Base-by-base conservation (phyloP, 2,329 filamentous ascomycete species). In the Coleophoma eucalyptorum region DNA sequence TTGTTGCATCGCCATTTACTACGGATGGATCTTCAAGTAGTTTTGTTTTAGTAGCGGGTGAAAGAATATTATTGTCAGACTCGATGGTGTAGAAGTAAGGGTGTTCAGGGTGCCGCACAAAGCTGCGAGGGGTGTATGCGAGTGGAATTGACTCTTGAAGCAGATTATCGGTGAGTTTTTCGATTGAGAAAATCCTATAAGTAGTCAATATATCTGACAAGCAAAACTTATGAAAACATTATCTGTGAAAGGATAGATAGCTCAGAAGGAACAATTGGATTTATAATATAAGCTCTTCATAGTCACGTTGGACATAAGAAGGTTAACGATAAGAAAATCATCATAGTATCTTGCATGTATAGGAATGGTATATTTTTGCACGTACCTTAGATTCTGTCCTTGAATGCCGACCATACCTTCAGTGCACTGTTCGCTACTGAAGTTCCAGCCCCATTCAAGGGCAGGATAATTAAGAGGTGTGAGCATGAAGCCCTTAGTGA, bases 181-280 rank as follows among this genome's bases (percentile, higher is more conserved):
- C 89, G 54, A 96, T 87, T 0, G 89, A 89, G 67, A 97, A 97
- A 54, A 97, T 97, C 61, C 92, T 86, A 52, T 16, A n/a, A 26
- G 6, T 26, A 26, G 26, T 26, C 26, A 26, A 26, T 26, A 26
- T 26, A 26, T 26, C 26, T 26, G 26, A 26, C 26, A 26, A 26
- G 26, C 26, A 26, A 26, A 26, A 7, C 6, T 26, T 5, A 26
- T 7, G 10, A 5, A 26, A 6, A 26, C 6, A 5, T 5, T 5
- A 5, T 26, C 26, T 38, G 33, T n/a, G 48, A 50, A 58, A 50
- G 59, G 65, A 44, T 40, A 54, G 55, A 60, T 70, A 57, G 72
- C 68, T 96, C 91, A 96, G 91, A 84, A 96, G 90, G 90, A 96
- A 96, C 91, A 96, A 96, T 95, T 96, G 90, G 85, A 79, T 78